Percentiles rank a stretch among this genome's conserved stretches.
Evolutionary conservation across 306 rosid species (phyloP).

Genomic region (Cicer pinnatifidum): DNA sequence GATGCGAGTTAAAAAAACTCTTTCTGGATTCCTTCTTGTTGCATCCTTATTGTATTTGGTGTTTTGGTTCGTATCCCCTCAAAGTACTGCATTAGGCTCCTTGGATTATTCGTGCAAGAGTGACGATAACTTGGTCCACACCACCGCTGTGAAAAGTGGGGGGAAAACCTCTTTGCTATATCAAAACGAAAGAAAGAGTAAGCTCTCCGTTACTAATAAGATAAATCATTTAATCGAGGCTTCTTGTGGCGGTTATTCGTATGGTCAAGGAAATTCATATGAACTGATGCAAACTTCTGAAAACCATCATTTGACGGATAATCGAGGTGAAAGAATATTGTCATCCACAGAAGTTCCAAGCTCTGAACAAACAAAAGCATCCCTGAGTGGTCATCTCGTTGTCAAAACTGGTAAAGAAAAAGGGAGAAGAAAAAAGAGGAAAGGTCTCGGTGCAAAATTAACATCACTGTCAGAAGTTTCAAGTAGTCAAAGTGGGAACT

Average conservation of each 20-base stretch:
- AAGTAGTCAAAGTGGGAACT: slow-evolving; percentile 95
- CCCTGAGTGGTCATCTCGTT: slow-evolving; percentile 56
- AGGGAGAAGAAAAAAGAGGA: slow-evolving; percentile 79
- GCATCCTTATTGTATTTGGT: slow-evolving; percentile 53
- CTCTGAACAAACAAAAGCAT: slow-evolving; percentile 51
- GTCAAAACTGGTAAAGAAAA: slow-evolving; percentile 75
- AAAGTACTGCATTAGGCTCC: slow-evolving; percentile 49
- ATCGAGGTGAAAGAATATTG: slow-evolving; percentile 47
- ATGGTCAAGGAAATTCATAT: slow-evolving; percentile 44
- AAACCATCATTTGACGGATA: slow-evolving; percentile 47
- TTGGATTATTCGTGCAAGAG: slow-evolving; percentile 53
- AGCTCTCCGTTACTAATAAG: slow-evolving; percentile 53
- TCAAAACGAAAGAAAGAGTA: slow-evolving; percentile 49
- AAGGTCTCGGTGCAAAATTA: slow-evolving; percentile 59
- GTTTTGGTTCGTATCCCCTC: slow-evolving; percentile 58
- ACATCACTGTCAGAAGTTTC: slow-evolving; percentile 75
- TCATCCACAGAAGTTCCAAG: slow-evolving; percentile 46
- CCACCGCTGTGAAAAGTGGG: slow-evolving; percentile 42
- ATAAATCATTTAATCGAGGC: slow-evolving; percentile 52
- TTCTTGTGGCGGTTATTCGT: slow-evolving; percentile 45
- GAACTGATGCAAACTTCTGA: slow-evolving; percentile 45
- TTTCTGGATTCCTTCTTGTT: slow-evolving; percentile 53
- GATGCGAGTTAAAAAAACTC: slow-evolving; percentile 63
- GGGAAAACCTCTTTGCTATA: slow-evolving; percentile 48
- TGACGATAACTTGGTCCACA: slow-evolving; percentile 47